Percentiles rank a stretch among this genome's conserved stretches.
Evolutionary conservation across 202 grass and related monocot species (phyloP).

Genomic region (Carex arenaria): DNA sequence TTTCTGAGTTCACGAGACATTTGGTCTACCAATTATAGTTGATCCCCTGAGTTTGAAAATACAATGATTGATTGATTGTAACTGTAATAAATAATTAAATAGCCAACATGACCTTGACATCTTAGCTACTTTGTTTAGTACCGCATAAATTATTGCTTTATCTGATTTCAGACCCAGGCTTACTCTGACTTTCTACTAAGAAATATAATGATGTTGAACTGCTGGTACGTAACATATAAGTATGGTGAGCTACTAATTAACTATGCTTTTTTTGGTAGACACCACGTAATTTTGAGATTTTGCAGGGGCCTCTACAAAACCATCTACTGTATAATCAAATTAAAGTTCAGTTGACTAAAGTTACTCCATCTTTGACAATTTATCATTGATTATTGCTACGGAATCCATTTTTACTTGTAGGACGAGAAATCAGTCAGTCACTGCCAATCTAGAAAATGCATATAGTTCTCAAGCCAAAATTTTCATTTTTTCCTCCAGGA

Average conservation of each 20-base stretch:
- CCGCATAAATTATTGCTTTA: neutral
- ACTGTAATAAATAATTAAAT: neutral
- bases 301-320: neutral
- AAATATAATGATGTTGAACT: no score
- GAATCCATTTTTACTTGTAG: neutral
- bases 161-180: neutral
- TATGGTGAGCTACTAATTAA: neutral
- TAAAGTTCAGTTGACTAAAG: neutral
- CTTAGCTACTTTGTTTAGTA: neutral
- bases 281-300: neutral
- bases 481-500: neutral
- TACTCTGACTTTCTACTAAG: neutral
- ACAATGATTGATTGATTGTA: constrained; percentile 9
- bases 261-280: neutral
- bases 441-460: neutral
- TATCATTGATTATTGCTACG: neutral
- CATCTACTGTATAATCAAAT: neutral
- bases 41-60: neutral
- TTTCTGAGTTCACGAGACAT: neutral
- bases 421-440: no score
- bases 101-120: neutral
- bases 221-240: no score
- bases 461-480: neutral
- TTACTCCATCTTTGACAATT: neutral
- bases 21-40: neutral